A percentile compares a stretch with the other conserved stretches of the same genome.
Evolutionary conservation across 805 yeast species (phyloP).

Genomic region (Metschnikowia henanensis): DNA sequence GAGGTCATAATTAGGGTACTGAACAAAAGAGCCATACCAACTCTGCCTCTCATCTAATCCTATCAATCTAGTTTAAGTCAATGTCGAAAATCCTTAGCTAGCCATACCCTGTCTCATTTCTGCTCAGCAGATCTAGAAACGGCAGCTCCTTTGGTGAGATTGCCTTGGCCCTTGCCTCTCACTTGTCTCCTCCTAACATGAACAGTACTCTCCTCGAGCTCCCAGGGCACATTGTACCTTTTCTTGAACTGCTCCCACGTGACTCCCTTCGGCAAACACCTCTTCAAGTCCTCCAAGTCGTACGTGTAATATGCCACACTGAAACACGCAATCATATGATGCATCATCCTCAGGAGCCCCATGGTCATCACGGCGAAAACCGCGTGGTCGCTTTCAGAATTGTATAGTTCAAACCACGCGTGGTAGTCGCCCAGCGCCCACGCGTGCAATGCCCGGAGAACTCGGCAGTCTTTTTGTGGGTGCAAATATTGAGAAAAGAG

Average conservation of each 20-base stretch:
- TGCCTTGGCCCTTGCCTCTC: neutral
- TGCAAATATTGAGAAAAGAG: slow-evolving; percentile 29
- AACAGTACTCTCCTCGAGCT: slow-evolving; percentile 24
- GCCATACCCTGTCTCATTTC: too few relatives aligned
- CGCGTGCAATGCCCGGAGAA: slow-evolving; percentile 21
- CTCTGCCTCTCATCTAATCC: too few relatives aligned
- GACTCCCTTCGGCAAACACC: slow-evolving; percentile 28
- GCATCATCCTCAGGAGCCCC: slow-evolving; percentile 36
- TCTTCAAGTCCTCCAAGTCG: slow-evolving; percentile 25
- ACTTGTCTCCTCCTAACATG: slow-evolving; percentile 21
- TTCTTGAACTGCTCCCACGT: slow-evolving; percentile 20
- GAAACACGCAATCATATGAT: slow-evolving; percentile 30
- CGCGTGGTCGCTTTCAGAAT: slow-evolving; percentile 32
- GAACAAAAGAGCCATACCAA: too few relatives aligned
- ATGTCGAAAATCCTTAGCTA: too few relatives aligned
- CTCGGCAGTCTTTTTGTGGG: slow-evolving; percentile 12
- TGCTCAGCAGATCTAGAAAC: too few relatives aligned
- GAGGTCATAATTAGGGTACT: too few relatives aligned
- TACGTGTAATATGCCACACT: slow-evolving; percentile 40
- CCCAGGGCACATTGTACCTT: slow-evolving; percentile 32
- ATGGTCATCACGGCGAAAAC: slow-evolving; percentile 40
- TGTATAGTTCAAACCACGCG: slow-evolving; percentile 31
- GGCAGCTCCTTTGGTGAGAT: too few relatives aligned
- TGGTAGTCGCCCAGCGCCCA: slow-evolving; percentile 33
- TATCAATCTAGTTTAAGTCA: too few relatives aligned